Evolutionary conservation across 371 early-diverging fungal genomes (phyloP).

Genomic region (Mortierella sp.): DNA sequence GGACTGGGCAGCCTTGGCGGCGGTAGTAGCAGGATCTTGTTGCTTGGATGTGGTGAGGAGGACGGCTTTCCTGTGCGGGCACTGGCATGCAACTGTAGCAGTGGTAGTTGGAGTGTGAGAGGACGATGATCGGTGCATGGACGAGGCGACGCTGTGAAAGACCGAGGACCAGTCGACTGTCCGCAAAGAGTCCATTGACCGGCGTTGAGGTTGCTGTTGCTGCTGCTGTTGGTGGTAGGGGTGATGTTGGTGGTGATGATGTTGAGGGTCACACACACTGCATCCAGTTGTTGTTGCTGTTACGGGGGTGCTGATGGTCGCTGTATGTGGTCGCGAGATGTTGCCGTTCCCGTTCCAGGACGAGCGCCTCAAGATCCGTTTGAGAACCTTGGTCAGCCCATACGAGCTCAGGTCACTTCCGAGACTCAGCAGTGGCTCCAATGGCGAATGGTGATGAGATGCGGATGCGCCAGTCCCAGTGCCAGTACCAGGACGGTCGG

Average conservation of each 20-base stretch:
- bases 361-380: not conserved
- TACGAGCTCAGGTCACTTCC: not conserved
- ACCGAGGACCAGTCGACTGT: conserved; percentile 9
- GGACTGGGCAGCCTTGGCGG: not conserved
- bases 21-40: not conserved
- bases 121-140: not conserved
- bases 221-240: not conserved
- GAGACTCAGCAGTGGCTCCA: not conserved
- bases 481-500: not conserved
- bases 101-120: not conserved
- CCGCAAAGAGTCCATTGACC: conserved; percentile 3
- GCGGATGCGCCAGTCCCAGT: not conserved
- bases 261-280: not conserved
- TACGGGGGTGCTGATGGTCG: not conserved
- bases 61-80: not conserved
- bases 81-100: not conserved
- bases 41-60: conserved; percentile 10
- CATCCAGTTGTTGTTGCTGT: not conserved
- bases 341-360: conserved; percentile 12
- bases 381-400: conserved; percentile 12
- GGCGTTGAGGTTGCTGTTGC: not conserved
- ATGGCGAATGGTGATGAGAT: not conserved
- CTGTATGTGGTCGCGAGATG: not conserved
- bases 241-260: not conserved
- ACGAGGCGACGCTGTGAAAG: not conserved